Evolutionary conservation across 2,329 filamentous ascomycete genomes (phyloP).

Genomic region (Cordyceps sp.): DNA sequence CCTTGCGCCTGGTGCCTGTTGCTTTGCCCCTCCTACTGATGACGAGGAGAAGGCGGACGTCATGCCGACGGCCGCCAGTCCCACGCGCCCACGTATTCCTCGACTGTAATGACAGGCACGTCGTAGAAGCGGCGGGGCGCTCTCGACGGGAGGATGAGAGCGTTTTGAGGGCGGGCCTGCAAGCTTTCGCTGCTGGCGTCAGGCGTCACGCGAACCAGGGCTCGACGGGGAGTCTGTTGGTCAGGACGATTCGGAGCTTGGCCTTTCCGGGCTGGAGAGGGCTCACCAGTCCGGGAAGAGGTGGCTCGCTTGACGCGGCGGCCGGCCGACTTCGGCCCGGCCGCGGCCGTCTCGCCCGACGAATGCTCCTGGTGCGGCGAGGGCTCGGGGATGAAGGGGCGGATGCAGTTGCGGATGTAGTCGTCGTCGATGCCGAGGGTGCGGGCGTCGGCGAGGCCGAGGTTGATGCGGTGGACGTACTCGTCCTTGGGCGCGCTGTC

Average conservation of each 20-base stretch:
- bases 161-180: neutral
- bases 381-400: conserved; percentile 16
- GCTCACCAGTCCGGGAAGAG: conserved; percentile 7
- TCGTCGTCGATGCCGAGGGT: conserved; percentile 16
- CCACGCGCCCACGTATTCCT: conserved; percentile 7
- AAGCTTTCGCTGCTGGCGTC: neutral
- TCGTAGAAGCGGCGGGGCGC: conserved; percentile 9
- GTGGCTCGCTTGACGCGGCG: conserved; percentile 4
- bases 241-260: conserved; percentile 6
- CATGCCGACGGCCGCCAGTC: conserved; percentile 2
- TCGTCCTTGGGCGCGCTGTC: conserved; percentile 20
- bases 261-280: conserved; percentile 8
- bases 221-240: conserved; percentile 4
- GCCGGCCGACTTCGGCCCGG: neutral
- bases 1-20: no score
- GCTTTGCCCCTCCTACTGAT: no score
- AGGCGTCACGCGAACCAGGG: neutral
- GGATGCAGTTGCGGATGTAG: conserved; percentile 19
- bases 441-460: conserved; percentile 18
- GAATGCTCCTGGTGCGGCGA: neutral
- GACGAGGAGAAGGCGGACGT: neutral
- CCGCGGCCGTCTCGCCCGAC: neutral
- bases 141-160: conserved; percentile 11
- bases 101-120: conserved; percentile 13
- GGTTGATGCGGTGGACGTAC: conserved; percentile 22